Evolutionary conservation across 2,329 filamentous ascomycete species (phyloP).

Genomic region (Stylonectria norvegica): DNA sequence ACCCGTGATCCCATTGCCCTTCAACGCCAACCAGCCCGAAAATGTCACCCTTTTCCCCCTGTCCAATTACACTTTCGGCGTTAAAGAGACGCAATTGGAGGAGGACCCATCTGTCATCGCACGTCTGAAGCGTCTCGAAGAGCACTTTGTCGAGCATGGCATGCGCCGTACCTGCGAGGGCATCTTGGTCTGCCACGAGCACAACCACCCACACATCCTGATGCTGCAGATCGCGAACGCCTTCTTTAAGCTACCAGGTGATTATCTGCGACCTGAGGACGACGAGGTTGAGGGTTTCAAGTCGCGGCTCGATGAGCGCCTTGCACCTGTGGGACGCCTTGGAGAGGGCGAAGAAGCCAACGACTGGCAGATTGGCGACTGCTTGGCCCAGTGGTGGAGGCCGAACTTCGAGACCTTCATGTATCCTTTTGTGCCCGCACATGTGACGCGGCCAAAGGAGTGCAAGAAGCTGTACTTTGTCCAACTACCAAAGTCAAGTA

Average conservation of each 20-base stretch:
- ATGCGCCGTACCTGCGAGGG: constrained; percentile 98
- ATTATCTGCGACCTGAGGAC: constrained; percentile 85
- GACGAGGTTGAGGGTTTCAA: constrained; percentile 97
- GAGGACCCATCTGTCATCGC: constrained; percentile 95
- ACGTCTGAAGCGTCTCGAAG: constrained; percentile 88
- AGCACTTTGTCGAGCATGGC: constrained; percentile 86
- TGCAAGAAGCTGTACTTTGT: constrained; percentile 99
- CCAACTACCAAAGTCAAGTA: constrained; percentile 87
- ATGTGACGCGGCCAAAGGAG: constrained; percentile 95
- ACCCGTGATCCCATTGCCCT: constrained; percentile 75
- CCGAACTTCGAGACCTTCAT: constrained; percentile 99
- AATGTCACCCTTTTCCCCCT: constrained; percentile 91
- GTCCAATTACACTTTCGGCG: constrained; percentile 98
- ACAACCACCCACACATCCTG: constrained; percentile 97
- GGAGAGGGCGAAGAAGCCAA: constrained; percentile 79
- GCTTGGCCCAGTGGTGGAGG: constrained; percentile 96
- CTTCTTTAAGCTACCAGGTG: constrained; percentile 97
- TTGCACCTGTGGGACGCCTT: constrained; percentile 85
- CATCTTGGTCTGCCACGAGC: constrained; percentile 95
- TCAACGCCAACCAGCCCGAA: constrained; percentile 83
- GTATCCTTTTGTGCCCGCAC: constrained; percentile 96
- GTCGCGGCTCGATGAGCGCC: constrained; percentile 81
- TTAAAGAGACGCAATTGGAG: constrained; percentile 96
- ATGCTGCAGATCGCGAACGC: constrained; percentile 99
- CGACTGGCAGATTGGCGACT: constrained; percentile 93